A percentile compares a stretch with the other conserved stretches of the same genome.
These are phyloP conservation scores for Cercospora nicotianae DNA, from an alignment of 2,329 filamentous ascomycete genomes.

Conservation along the genomic window DNA sequence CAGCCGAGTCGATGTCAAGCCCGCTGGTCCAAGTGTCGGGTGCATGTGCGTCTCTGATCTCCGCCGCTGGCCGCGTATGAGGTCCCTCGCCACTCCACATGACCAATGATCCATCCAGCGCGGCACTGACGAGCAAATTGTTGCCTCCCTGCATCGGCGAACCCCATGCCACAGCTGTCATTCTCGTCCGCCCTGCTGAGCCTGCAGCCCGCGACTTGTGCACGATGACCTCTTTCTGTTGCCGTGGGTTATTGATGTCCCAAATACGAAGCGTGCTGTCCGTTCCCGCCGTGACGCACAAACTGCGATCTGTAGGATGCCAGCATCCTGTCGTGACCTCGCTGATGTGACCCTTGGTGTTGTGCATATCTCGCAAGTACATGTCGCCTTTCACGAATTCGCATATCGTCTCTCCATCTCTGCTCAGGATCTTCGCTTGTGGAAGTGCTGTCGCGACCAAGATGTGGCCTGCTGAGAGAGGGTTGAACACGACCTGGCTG, in stretches of 20 bases:
- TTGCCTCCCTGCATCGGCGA: slow-evolving; percentile 71
- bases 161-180: slow-evolving; percentile 91
- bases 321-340: slow-evolving; percentile 87
- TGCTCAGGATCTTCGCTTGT: slow-evolving; percentile 83
- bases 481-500: slow-evolving; percentile 83
- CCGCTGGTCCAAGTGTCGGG: slow-evolving; percentile 88
- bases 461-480: slow-evolving; percentile 73
- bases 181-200: slow-evolving; percentile 83
- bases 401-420: slow-evolving; percentile 80
- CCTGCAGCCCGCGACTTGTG: slow-evolving; percentile 92
- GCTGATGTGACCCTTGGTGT: slow-evolving; percentile 94
- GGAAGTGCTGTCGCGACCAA: slow-evolving; percentile 86
- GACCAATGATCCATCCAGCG: slow-evolving; percentile 82
- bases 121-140: slow-evolving; percentile 76
- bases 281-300: slow-evolving; percentile 87
- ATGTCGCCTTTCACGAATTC: slow-evolving; percentile 98
- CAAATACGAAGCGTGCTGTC: slow-evolving; percentile 96
- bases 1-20: slow-evolving; percentile 86
- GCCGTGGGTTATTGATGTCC: slow-evolving; percentile 88
- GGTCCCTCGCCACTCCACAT: slow-evolving; percentile 93
- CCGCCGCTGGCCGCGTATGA: slow-evolving; percentile 75
- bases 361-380: slow-evolving; percentile 95
- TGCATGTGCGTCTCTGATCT: slow-evolving; percentile 80
- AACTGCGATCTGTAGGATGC: slow-evolving; percentile 81
- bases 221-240: slow-evolving; percentile 90